phyloP scores from a whole-genome alignment of 805 yeast genomes.

The Yarrowia sp. region DNA sequence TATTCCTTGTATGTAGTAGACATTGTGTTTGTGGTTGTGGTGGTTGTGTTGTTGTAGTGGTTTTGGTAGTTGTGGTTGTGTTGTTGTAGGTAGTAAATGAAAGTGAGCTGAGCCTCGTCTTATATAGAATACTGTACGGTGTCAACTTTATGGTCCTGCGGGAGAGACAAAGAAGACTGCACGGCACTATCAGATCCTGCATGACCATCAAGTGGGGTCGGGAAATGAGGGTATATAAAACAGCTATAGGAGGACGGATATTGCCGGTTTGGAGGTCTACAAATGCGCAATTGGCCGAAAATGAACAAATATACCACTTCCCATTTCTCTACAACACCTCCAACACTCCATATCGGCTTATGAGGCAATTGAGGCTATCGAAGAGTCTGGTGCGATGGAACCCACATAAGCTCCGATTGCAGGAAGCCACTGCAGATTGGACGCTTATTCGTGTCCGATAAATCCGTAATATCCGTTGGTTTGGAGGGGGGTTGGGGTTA shows the following conservation, averaged over 20 bases:
- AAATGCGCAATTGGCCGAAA: neutral
- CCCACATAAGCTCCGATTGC: neutral
- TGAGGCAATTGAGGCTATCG: conserved; percentile 23
- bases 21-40: neutral
- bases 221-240: neutral
- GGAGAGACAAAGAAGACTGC: neutral
- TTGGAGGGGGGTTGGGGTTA: neutral
- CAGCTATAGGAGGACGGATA: neutral
- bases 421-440: conserved; percentile 2
- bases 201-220: neutral
- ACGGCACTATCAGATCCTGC: conserved; percentile 25
- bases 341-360: neutral
- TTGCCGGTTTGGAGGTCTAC: neutral
- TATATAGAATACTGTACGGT: neutral
- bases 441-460: neutral
- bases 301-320: neutral
- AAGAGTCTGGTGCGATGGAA: neutral
- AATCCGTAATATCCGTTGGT: neutral
- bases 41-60: neutral
- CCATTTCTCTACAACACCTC: neutral
- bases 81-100: too few species aligned
- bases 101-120: neutral
- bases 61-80: neutral
- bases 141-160: neutral
- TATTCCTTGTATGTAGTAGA: neutral